A percentile compares a stretch with the other conserved stretches of the same genome.
phyloP scores from a whole-genome alignment of 352 stramenopile species.

The Phytophthora sp. region DNA sequence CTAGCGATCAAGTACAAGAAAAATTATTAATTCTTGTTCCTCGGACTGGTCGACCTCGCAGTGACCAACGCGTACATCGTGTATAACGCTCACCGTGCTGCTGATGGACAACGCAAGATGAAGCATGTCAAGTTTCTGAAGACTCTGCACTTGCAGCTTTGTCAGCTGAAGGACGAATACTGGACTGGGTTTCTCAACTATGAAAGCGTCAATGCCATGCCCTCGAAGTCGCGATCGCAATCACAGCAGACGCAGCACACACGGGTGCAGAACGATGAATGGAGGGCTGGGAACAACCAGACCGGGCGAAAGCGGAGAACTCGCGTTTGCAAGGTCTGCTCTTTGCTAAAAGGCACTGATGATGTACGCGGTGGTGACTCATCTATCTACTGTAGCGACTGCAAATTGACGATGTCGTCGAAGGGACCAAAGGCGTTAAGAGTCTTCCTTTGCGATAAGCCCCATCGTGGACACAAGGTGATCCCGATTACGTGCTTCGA shows the following conservation, averaged over 20 bases:
- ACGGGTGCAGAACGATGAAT: background rate
- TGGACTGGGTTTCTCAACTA: background rate
- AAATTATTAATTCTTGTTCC: constrained; percentile 20
- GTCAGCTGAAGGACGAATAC: background rate
- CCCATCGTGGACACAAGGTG: background rate
- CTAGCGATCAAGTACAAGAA: constrained; percentile 10
- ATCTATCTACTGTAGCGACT: background rate
- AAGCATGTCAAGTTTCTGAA: constrained; percentile 11
- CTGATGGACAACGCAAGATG: background rate
- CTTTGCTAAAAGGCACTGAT: background rate
- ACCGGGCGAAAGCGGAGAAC: background rate
- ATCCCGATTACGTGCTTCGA: background rate
- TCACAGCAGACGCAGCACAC: background rate
- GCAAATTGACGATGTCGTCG: background rate
- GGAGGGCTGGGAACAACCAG: background rate
- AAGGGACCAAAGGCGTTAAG: background rate
- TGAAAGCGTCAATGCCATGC: too few species aligned
- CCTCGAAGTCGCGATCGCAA: background rate
- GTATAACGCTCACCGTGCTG: background rate
- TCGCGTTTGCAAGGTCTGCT: constrained; percentile 15
- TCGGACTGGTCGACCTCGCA: constrained; percentile 8
- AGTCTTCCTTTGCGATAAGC: constrained; percentile 4
- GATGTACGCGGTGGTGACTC: background rate
- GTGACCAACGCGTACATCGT: constrained; percentile 20
- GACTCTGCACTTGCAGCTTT: constrained; percentile 5